phyloP scores from a whole-genome alignment of 495 filamentous ascomycete genomes.

The Lindgomyces ingoldianus region DNA sequence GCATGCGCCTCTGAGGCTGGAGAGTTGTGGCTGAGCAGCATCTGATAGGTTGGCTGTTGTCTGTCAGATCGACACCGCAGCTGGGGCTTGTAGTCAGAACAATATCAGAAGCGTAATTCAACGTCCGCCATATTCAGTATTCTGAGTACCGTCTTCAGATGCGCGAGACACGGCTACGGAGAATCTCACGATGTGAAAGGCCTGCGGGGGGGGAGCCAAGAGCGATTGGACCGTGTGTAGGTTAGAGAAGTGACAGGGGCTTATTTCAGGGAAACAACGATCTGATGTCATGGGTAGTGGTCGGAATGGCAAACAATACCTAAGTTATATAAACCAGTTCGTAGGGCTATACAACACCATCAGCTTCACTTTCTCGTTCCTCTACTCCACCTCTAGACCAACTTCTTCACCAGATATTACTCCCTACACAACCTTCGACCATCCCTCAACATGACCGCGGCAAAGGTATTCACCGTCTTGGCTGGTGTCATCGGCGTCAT shows the following conservation, averaged over 20 bases:
- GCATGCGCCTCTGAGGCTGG: not conserved
- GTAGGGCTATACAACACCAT: not conserved
- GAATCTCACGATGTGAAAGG: no score
- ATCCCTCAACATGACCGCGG: conserved; percentile 26
- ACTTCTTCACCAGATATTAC: not conserved
- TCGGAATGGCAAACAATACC: conserved; percentile 8
- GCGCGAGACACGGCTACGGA: no score
- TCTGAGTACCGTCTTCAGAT: no score
- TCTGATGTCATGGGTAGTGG: conserved; percentile 14
- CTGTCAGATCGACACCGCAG: no score
- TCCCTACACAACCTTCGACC: not conserved
- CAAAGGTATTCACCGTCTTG: conserved; percentile 31
- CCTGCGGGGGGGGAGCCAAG: not conserved
- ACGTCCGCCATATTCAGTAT: no score
- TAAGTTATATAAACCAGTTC: not conserved
- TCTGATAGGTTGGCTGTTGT: not conserved
- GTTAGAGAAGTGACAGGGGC: not conserved
- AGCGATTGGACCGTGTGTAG: not conserved
- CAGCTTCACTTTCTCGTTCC: not conserved
- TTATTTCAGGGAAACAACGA: conserved; percentile 20
- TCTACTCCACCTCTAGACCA: not conserved
- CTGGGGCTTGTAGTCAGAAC: no score
- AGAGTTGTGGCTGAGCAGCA: not conserved
- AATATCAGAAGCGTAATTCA: no score
- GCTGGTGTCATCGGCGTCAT: conserved; percentile 33